Conservation (phyloP, 768 basidiomycete genomes). For the Lyophyllum shimeji region DNA sequence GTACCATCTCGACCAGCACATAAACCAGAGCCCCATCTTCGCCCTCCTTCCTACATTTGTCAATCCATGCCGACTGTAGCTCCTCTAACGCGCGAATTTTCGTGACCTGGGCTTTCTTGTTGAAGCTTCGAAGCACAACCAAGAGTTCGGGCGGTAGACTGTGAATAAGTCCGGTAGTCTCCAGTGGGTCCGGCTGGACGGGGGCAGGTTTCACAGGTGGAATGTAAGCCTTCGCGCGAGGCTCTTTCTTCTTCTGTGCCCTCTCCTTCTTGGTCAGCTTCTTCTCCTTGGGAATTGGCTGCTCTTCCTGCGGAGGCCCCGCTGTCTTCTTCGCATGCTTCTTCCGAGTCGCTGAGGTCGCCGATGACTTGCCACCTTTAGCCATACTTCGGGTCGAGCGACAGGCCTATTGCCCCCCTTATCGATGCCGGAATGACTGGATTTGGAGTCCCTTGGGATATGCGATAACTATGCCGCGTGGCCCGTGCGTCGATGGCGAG, state of each 20-base stretch:
- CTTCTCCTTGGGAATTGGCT: slow-evolving; percentile 41
- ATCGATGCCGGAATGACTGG: not conserved
- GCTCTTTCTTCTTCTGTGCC: slow-evolving; percentile 65
- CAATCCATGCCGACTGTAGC: slow-evolving; percentile 66
- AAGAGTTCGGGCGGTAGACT: slow-evolving; percentile 78
- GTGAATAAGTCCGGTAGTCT: slow-evolving; percentile 76
- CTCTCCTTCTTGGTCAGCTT: slow-evolving; percentile 52
- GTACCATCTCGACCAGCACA: slow-evolving; percentile 61
- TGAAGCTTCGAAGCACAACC: slow-evolving; percentile 75
- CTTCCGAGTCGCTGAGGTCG: slow-evolving; percentile 84
- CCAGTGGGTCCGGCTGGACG: slow-evolving; percentile 80
- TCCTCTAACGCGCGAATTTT: slow-evolving; percentile 86
- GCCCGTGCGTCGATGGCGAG: not conserved
- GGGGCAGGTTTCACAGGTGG: slow-evolving; percentile 81
- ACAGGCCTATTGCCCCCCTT: not conserved
- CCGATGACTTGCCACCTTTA: slow-evolving; percentile 68
- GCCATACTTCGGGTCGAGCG: slow-evolving; percentile 27
- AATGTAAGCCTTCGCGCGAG: slow-evolving; percentile 82
- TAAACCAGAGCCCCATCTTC: slow-evolving; percentile 39
- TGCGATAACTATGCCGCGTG: not conserved
- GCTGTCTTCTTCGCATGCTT: slow-evolving; percentile 84
- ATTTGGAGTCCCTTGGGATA: not conserved
- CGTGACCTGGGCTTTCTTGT: slow-evolving; percentile 89
- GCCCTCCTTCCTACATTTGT: slow-evolving; percentile 43
- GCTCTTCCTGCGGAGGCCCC: slow-evolving; percentile 31